phyloP scores from a whole-genome alignment of 352 stramenopile species.

The Globisporangium uncinulatum region DNA sequence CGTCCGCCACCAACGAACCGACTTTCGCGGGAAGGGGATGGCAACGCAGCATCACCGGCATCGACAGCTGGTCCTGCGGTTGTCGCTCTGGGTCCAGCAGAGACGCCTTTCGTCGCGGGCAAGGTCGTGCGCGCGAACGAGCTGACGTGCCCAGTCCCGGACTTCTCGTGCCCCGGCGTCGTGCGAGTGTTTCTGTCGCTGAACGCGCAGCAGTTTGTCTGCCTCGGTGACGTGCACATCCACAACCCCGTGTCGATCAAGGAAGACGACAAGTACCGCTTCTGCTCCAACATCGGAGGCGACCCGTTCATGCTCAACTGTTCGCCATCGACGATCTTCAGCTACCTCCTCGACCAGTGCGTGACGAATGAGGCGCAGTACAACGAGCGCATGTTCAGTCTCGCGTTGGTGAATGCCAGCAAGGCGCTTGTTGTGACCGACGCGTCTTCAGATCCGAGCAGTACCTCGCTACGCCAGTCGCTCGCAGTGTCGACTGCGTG shows the following conservation, averaged over 20 bases:
- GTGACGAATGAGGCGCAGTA: constrained; percentile 41
- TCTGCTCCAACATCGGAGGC: constrained; percentile 59
- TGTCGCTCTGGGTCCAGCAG: background rate
- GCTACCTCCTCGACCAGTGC: constrained; percentile 26
- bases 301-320: constrained; percentile 48
- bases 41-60: background rate
- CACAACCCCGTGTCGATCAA: constrained; percentile 46
- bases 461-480: background rate
- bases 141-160: constrained; percentile 44
- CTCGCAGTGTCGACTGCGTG: constrained; percentile 16
- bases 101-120: constrained; percentile 34
- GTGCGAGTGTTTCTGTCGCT: constrained; percentile 58
- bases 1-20: constrained; percentile 8
- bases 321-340: constrained; percentile 45
- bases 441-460: background rate
- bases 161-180: constrained; percentile 33
- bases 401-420: constrained; percentile 20
- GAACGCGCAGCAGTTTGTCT: constrained; percentile 73
- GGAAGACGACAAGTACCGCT: constrained; percentile 45
- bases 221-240: constrained; percentile 44
- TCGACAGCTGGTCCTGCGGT: background rate
- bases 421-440: constrained; percentile 6
- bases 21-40: background rate
- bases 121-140: constrained; percentile 44
- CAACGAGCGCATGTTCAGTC: constrained; percentile 18